Conservation (phyloP, 2,329 filamentous ascomycete species). For the Hymenoscyphus salicellus region DNA sequence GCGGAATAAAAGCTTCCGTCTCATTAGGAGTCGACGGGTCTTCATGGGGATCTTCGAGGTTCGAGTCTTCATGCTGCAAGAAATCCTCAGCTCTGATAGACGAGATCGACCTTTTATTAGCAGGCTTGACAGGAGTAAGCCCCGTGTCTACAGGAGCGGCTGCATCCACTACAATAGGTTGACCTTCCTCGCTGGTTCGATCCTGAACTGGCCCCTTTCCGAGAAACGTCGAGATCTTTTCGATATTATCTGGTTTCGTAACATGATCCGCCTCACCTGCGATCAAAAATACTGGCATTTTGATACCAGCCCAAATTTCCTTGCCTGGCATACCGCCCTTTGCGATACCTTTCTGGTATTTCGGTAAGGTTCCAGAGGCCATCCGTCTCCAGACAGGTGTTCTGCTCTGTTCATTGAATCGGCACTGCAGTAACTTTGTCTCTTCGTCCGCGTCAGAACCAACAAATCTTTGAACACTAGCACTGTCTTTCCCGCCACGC, state of each 20-base stretch:
- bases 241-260: constrained; percentile 68
- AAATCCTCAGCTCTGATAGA: constrained; percentile 43
- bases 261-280: constrained; percentile 74
- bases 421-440: constrained; percentile 64
- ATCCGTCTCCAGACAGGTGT: constrained; percentile 82
- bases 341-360: constrained; percentile 51
- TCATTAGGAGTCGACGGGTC: constrained; percentile 49
- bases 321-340: constrained; percentile 65
- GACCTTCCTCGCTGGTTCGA: constrained; percentile 31
- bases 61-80: constrained; percentile 30
- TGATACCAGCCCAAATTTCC: constrained; percentile 68
- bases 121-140: constrained; percentile 31
- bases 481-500: constrained; percentile 72
- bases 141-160: constrained; percentile 46
- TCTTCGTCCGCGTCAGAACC: constrained; percentile 63
- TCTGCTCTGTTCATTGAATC: constrained; percentile 78
- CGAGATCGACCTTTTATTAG: constrained; percentile 35
- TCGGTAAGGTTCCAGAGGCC: constrained; percentile 67
- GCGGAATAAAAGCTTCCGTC: constrained; percentile 42
- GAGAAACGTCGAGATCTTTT: constrained; percentile 57
- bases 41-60: constrained; percentile 41
- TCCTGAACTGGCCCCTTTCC: constrained; percentile 28
- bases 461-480: constrained; percentile 75
- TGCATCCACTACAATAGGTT: constrained; percentile 47
- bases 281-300: constrained; percentile 73